A percentile compares a stretch with the other conserved stretches of the same genome.
phyloP scores from a whole-genome alignment of 2,329 filamentous ascomycete genomes.

The Cladobotryum protrusum region DNA sequence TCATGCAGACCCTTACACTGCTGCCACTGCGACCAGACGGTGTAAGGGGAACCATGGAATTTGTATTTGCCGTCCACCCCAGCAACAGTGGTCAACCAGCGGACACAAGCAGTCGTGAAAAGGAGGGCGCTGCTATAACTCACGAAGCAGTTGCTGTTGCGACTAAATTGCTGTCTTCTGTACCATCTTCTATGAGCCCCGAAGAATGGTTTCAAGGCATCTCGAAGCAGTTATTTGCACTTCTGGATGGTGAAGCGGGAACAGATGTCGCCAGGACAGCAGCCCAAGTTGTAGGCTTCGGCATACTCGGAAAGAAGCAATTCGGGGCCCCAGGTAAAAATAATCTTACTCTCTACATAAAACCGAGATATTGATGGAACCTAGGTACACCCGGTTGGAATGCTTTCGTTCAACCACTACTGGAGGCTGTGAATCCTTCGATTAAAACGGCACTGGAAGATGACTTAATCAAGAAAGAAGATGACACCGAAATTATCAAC shows the following conservation, averaged over 20 bases:
- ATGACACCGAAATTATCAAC: slow-evolving; percentile 38
- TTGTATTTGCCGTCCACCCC: slow-evolving; percentile 63
- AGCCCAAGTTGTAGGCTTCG: slow-evolving; percentile 42
- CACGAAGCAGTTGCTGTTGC: slow-evolving; percentile 61
- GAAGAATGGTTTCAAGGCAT: slow-evolving; percentile 56
- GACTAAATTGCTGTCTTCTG: slow-evolving; percentile 53
- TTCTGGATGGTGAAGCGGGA: slow-evolving; percentile 51
- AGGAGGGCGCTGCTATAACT: slow-evolving; percentile 57
- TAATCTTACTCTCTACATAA: background rate
- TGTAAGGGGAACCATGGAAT: slow-evolving; percentile 62
- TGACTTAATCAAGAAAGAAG: slow-evolving; percentile 9
- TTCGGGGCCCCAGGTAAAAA: slow-evolving; percentile 54
- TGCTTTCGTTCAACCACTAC: slow-evolving; percentile 52
- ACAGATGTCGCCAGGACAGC: slow-evolving; percentile 30
- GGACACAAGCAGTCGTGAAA: slow-evolving; percentile 41
- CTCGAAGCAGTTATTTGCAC: slow-evolving; percentile 51
- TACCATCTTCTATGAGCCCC: slow-evolving; percentile 47
- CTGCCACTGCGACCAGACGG: slow-evolving; percentile 58
- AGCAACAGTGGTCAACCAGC: slow-evolving; percentile 37
- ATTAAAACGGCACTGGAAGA: slow-evolving; percentile 11
- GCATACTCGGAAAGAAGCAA: slow-evolving; percentile 57
- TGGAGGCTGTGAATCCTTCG: slow-evolving; percentile 45
- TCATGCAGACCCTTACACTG: slow-evolving; percentile 52
- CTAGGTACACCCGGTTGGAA: slow-evolving; percentile 55
- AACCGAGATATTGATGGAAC: background rate